phyloP scores from a whole-genome alignment of 306 rosid species.

The Acmispon strigosus region DNA sequence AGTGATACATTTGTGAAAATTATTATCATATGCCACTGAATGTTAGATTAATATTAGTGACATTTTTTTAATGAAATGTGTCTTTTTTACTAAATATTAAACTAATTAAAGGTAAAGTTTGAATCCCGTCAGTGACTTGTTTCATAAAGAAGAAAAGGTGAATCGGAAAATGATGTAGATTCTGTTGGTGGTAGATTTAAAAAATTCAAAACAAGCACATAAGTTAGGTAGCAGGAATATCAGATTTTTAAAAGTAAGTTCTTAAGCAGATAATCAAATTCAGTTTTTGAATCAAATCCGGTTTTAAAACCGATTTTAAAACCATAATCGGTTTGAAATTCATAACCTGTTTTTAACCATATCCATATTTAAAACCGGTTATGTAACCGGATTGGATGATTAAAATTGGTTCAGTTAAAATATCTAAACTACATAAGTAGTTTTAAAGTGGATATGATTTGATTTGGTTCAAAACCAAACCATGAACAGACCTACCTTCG shows the following conservation, averaged over 20 bases:
- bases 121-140: neutral
- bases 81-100: neutral
- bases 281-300: no score
- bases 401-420: no score
- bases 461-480: no score
- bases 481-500: no score
- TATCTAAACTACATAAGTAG: no score
- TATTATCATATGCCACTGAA: neutral
- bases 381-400: no score
- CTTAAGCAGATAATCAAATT: no score
- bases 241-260: neutral
- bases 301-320: no score
- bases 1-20: constrained; percentile 5
- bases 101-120: neutral
- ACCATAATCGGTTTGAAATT: no score
- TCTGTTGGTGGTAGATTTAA: neutral
- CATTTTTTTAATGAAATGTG: neutral
- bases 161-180: neutral
- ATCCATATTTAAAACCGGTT: no score
- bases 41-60: neutral
- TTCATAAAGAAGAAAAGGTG: neutral
- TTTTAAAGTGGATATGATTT: no score
- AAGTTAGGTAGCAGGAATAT: neutral
- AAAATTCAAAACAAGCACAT: neutral
- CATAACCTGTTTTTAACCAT: no score